Evolutionary conservation across 371 early-diverging fungal species (phyloP).

Genomic region (Funneliformis caledonium): DNA sequence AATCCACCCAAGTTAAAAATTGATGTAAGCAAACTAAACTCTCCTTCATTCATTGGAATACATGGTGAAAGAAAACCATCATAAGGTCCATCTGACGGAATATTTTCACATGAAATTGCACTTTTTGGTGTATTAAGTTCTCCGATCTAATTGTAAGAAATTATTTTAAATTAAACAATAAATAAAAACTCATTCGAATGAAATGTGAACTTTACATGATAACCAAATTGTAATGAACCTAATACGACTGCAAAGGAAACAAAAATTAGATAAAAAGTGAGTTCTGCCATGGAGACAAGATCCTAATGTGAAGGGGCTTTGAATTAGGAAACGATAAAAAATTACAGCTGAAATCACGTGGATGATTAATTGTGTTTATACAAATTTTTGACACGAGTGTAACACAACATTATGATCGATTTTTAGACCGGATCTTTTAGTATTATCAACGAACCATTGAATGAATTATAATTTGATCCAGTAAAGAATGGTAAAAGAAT

Average conservation of each 20-base stretch:
- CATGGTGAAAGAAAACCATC: slow-evolving; percentile 63
- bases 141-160: slow-evolving; percentile 53
- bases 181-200: not conserved
- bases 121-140: slow-evolving; percentile 79
- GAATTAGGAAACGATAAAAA: no score
- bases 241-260: slow-evolving; percentile 46
- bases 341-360: no score
- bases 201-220: slow-evolving; percentile 51
- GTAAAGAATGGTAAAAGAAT: no score
- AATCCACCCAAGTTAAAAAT: slow-evolving; percentile 82
- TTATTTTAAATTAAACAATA: no score
- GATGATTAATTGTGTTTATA: no score
- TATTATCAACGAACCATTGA: no score
- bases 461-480: no score
- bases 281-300: slow-evolving; percentile 19
- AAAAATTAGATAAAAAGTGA: slow-evolving; percentile 46
- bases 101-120: slow-evolving; percentile 68
- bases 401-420: no score
- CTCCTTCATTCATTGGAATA: slow-evolving; percentile 79
- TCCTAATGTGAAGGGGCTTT: no score
- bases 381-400: no score
- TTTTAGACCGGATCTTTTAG: no score
- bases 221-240: slow-evolving; percentile 82
- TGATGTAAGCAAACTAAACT: slow-evolving; percentile 74
- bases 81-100: slow-evolving; percentile 34